Conservation (phyloP, 208 protist species). For the Naegleria fowleri region DNA sequence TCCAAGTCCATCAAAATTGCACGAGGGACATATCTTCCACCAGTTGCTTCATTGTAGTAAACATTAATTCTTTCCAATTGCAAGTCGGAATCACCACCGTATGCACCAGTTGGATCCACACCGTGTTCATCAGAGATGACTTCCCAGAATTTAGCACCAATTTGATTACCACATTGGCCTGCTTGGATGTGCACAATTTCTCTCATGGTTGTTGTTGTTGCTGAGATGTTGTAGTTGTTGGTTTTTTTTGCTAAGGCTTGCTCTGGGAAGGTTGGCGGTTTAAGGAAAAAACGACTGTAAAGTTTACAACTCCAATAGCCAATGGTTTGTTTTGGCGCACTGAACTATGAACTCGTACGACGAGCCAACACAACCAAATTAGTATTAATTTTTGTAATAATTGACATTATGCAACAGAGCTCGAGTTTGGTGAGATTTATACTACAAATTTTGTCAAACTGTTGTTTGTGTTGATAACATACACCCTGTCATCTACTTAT, state of each 20-base stretch:
- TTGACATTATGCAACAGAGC: no score
- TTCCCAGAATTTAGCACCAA: conserved; percentile 57
- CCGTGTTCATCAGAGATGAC: conserved; percentile 48
- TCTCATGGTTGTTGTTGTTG: conserved; percentile 61
- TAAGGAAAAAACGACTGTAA: background rate
- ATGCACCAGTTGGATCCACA: conserved; percentile 71
- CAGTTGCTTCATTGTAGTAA: conserved; percentile 89
- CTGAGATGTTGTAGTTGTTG: background rate
- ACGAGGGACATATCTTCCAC: conserved; percentile 36
- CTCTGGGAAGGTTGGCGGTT: background rate
- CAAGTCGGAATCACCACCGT: conserved; percentile 67
- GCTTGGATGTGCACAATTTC: conserved; percentile 91
- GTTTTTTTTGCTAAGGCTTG: background rate
- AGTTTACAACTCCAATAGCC: background rate
- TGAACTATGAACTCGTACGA: no score
- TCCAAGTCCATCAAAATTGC: conserved; percentile 26
- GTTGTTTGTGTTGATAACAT: background rate
- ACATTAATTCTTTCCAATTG: conserved; percentile 93
- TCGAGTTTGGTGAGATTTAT: no score
- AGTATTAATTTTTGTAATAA: no score
- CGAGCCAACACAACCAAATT: no score
- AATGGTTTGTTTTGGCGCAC: background rate
- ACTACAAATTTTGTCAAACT: background rate
- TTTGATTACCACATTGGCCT: conserved; percentile 94
- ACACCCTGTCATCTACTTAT: background rate